Conservation (phyloP, 495 filamentous ascomycete genomes). For the Tuber calosporum region DNA sequence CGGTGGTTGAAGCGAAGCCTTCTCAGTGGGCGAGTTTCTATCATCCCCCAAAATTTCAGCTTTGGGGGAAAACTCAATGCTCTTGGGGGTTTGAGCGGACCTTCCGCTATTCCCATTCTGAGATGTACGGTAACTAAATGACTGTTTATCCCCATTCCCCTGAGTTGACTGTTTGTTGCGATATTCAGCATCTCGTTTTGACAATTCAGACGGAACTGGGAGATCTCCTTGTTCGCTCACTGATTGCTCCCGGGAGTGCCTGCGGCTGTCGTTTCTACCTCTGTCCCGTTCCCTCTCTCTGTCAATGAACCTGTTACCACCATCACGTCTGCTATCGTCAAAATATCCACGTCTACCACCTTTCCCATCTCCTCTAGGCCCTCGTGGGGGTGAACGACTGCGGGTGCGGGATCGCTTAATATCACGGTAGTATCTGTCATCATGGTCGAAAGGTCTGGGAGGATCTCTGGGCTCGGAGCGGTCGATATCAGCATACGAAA, state of each 20-base stretch:
- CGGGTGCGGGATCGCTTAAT: conserved; percentile 61
- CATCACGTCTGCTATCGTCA: conserved; percentile 39
- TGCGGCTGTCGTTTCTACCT: conserved; percentile 39
- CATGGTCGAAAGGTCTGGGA: conserved; percentile 24
- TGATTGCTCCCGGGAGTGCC: conserved; percentile 53
- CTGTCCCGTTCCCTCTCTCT: conserved; percentile 33
- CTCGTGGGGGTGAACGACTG: conserved; percentile 57
- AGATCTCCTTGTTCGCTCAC: conserved; percentile 60
- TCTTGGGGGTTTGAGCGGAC: conserved; percentile 21
- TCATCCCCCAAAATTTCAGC: conserved; percentile 27
- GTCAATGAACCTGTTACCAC: conserved; percentile 35
- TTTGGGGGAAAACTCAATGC: conserved; percentile 9
- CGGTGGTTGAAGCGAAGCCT: conserved; percentile 40
- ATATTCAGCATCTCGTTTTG: conserved; percentile 46
- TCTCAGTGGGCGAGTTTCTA: conserved; percentile 33
- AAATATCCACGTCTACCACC: conserved; percentile 40
- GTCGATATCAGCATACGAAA: conserved; percentile 43
- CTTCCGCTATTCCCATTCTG: conserved; percentile 34
- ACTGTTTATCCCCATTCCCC: conserved; percentile 8
- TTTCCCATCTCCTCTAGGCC: conserved; percentile 44
- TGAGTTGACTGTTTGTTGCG: conserved; percentile 44
- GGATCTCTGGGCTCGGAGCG: conserved; percentile 32
- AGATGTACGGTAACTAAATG: conserved; percentile 20
- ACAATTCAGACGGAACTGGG: conserved; percentile 50
- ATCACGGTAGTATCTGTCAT: conserved; percentile 45